phyloP scores from a whole-genome alignment of 2,329 filamentous ascomycete genomes.

The Myrmaecium sp. region DNA sequence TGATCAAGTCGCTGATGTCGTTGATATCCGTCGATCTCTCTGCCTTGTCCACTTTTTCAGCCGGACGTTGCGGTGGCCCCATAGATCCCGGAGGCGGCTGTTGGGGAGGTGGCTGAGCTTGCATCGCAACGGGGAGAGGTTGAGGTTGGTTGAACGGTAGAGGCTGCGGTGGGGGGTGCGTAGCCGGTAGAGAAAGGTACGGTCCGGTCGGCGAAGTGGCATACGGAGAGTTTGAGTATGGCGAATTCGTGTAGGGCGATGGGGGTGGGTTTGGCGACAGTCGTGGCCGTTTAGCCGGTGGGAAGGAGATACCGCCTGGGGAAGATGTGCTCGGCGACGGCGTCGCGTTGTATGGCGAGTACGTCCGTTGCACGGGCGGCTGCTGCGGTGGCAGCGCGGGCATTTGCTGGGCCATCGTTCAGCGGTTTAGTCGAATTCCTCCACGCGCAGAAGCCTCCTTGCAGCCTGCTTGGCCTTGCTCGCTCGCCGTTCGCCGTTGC shows the following conservation, averaged over 20 bases:
- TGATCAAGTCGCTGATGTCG: constrained; percentile 69
- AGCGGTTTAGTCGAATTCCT: background rate
- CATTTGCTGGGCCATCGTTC: constrained; percentile 10
- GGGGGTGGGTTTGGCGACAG: constrained; percentile 47
- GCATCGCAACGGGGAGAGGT: constrained; percentile 18
- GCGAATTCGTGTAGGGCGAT: constrained; percentile 28
- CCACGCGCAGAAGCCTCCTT: too few species aligned
- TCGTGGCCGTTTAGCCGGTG: constrained; percentile 57
- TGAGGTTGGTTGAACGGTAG: constrained; percentile 36
- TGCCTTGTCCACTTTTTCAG: constrained; percentile 33
- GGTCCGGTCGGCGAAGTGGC: constrained; percentile 28
- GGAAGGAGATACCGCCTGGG: constrained; percentile 39
- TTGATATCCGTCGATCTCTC: constrained; percentile 46
- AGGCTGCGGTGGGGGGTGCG: constrained; percentile 15
- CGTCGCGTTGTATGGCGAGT: constrained; percentile 34
- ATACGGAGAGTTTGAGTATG: constrained; percentile 31
- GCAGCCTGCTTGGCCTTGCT: too few species aligned
- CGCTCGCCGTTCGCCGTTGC: too few species aligned
- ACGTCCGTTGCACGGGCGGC: constrained; percentile 33
- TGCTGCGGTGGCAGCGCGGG: constrained; percentile 17
- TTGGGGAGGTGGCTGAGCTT: constrained; percentile 4
- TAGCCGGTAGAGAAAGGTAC: constrained; percentile 20
- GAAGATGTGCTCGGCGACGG: constrained; percentile 29
- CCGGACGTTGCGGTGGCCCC: constrained; percentile 45
- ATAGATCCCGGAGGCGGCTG: constrained; percentile 30